phyloP scores from a whole-genome alignment of 495 filamentous ascomycete species.

The Diplogelasinospora grovesii region DNA sequence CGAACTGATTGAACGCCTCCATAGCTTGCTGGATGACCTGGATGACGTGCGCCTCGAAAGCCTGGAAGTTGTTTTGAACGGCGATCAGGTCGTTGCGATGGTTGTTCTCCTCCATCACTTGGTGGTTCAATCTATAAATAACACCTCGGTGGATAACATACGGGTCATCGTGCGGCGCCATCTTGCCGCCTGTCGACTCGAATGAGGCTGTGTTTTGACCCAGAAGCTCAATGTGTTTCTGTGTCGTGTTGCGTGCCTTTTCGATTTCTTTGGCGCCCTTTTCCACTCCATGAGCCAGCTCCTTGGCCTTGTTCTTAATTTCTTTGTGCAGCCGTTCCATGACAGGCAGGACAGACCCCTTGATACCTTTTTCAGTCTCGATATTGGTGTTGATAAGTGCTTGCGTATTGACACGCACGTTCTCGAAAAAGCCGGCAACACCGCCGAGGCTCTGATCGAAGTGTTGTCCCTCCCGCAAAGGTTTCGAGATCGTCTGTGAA shows the following conservation, averaged over 20 bases:
- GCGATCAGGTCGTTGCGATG: constrained; percentile 82
- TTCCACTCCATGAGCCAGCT: constrained; percentile 72
- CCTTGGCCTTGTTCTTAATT: constrained; percentile 91
- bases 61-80: constrained; percentile 80
- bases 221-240: constrained; percentile 93
- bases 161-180: constrained; percentile 68
- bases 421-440: constrained; percentile 84
- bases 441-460: constrained; percentile 84
- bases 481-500: constrained; percentile 69
- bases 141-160: constrained; percentile 81
- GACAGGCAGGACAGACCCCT: constrained; percentile 73
- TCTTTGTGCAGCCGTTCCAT: constrained; percentile 89
- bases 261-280: constrained; percentile 86
- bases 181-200: constrained; percentile 61
- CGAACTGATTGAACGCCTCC: constrained; percentile 68
- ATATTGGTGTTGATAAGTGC: constrained; percentile 78
- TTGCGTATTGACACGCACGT: constrained; percentile 85
- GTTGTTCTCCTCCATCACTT: constrained; percentile 92
- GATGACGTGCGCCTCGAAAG: constrained; percentile 83
- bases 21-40: constrained; percentile 75
- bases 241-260: constrained; percentile 76
- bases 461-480: constrained; percentile 79
- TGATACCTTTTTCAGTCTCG: constrained; percentile 84
- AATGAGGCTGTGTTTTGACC: constrained; percentile 73
- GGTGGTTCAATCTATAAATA: constrained; percentile 75